Base-by-base conservation (phyloP, 2,329 filamentous ascomycete species). In the Diplodia intermedia region DNA sequence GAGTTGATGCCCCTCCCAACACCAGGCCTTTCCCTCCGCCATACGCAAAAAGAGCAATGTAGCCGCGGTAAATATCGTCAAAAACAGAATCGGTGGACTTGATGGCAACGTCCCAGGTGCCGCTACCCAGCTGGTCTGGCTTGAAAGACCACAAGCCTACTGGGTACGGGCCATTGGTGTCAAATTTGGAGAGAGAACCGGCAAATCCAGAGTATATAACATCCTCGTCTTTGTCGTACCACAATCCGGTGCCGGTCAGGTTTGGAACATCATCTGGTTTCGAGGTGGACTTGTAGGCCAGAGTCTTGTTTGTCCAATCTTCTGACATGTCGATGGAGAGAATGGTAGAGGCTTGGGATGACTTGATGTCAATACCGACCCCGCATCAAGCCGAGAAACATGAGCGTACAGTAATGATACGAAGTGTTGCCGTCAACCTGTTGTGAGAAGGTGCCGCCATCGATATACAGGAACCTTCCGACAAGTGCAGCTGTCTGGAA, bases 261-360 rank as follows among this genome's bases (percentile, higher is more conserved):
- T 23, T 36, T 20, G 53, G 31, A 2, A 55, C 53, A 55, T 55
- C 31, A 29, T 55, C 53, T 7, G 53, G 53, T 4, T 55, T 55
- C 3, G 53, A 7, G 15, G 53, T 55, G 7, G 53, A 55, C 6
- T 23, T 55, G 53, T 18, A 55, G 14, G 29, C 18, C 1, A 70
- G 60, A 14, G 66, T 68, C 36, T 49, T 33, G 52, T 70, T 70
- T 15, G 67, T 68, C 66, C 66, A 70, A 40, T 70, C 60, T 23
- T 68, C 15, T 1, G 57, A 65, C 11, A 70, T 61, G 23, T 70
- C 69, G 15, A 70, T 68, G 23, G 69, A 65, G n/a, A 69, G 43
- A 15, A 70, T 67, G 4, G 69, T 70, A 8, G 50, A 38, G 38
- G 69, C 68, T 47, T 57, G 26, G 14, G 11, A 38, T 9, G 65